Evolutionary conservation across 202 grass and related monocot genomes (phyloP).

Genomic region (Digitaria exilis): DNA sequence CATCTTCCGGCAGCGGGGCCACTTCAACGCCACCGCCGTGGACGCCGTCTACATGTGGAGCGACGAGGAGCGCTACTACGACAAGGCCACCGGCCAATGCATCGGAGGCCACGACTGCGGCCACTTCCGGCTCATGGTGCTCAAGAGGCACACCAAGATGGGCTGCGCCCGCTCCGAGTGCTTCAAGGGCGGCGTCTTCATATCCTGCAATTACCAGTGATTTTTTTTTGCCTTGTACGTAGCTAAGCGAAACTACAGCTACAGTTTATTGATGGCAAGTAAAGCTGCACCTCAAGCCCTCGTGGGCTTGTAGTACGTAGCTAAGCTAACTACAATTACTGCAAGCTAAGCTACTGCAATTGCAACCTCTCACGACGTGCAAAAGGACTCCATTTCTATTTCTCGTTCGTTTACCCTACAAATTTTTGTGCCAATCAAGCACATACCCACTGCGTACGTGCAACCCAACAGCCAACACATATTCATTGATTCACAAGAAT

Average conservation of each 20-base stretch:
- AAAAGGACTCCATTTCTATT: not conserved
- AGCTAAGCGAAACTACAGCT: not conserved
- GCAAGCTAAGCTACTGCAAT: too few relatives aligned
- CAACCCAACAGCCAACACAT: not conserved
- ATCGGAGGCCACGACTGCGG: not conserved
- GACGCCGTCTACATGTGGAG: not conserved
- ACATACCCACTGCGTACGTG: not conserved
- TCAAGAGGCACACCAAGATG: not conserved
- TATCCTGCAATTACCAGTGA: slow-evolving; percentile 33
- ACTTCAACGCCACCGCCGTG: slow-evolving; percentile 25
- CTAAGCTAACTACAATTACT: too few relatives aligned
- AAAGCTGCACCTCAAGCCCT: not conserved
- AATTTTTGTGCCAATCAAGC: not conserved
- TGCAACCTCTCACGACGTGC: too few relatives aligned
- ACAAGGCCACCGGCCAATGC: not conserved
- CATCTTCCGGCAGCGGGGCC: not conserved
- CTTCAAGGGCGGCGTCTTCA: slow-evolving; percentile 34
- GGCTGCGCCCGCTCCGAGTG: slow-evolving; percentile 35
- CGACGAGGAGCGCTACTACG: slow-evolving; percentile 18
- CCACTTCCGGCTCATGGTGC: slow-evolving; percentile 38
- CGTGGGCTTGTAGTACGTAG: too few relatives aligned
- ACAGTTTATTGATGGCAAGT: not conserved
- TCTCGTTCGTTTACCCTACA: not conserved
- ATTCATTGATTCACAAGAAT: not conserved
- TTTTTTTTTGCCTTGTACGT: too few relatives aligned